phyloP scores from a whole-genome alignment of 2,329 filamentous ascomycete genomes.

The Cladophialophora yegresii region DNA sequence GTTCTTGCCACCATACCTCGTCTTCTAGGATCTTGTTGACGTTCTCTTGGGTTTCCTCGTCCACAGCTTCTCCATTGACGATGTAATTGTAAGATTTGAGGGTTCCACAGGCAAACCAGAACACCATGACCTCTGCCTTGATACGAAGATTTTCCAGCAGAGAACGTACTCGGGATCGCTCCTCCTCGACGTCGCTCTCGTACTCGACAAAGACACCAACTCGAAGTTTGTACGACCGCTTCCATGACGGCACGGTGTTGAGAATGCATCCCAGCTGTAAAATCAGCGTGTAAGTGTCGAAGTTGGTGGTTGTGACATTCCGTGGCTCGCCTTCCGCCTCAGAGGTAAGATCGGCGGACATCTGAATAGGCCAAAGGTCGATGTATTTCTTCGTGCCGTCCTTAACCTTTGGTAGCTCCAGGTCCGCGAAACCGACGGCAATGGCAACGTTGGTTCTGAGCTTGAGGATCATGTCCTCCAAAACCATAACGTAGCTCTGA shows the following conservation, averaged over 20 bases:
- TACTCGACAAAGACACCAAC: constrained; percentile 90
- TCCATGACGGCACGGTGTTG: constrained; percentile 78
- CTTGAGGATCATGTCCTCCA: constrained; percentile 77
- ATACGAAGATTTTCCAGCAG: constrained; percentile 80
- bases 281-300: constrained; percentile 88
- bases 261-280: constrained; percentile 83
- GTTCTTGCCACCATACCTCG: constrained; percentile 81
- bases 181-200: constrained; percentile 78
- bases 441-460: constrained; percentile 82
- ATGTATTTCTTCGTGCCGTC: constrained; percentile 73
- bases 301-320: constrained; percentile 79
- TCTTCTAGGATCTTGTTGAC: constrained; percentile 68
- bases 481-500: constrained; percentile 75
- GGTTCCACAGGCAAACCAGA: constrained; percentile 75
- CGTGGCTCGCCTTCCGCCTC: constrained; percentile 54
- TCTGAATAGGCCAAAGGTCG: constrained; percentile 89
- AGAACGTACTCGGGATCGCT: constrained; percentile 69
- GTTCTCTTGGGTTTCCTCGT: constrained; percentile 58
- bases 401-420: constrained; percentile 69
- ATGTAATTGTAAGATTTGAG: constrained; percentile 75
- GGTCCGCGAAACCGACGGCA: constrained; percentile 74
- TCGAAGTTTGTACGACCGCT: constrained; percentile 68
- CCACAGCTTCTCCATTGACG: constrained; percentile 66
- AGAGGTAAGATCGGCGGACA: constrained; percentile 78
- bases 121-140: constrained; percentile 74